Evolutionary conservation across 2,329 filamentous ascomycete genomes (phyloP), one percentile per base, ranked within the genome.

Genomic region (Fusarium avenaceum): DNA sequence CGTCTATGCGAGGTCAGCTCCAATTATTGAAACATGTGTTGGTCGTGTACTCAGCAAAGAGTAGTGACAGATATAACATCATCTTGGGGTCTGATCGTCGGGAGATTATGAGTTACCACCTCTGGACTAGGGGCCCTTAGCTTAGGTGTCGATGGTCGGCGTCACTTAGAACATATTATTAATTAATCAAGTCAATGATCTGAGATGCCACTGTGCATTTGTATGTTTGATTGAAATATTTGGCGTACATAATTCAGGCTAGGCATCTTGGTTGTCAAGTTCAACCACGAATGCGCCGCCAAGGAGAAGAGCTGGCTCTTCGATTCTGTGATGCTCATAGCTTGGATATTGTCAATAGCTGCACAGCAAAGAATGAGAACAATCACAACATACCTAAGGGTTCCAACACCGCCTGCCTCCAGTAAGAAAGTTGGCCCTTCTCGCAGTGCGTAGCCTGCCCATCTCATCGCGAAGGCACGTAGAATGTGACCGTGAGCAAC

Each of bases 401-500:
- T 92, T 0, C 92, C 92, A 2, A 96, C 89, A 70, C 92, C 93
- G n/a, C 93, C 93, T 7, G 93, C 92, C 77, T 97, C 94, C n/a
- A 97, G 81, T 64, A 97, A 83, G 76, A 97, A 89, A 7, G 89
- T 87, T 39, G 93, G 91, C 9, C 91, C 93, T 49, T 93, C 90
- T 55, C 88, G 86, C 60, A 97, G 82, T 14, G 87, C 84, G 81
- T 91, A 91, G 0, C 89, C 88, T 1, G 90, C 86, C 94, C 94
- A 97, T 32, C 94, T 86, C 83, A 95, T 92, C 8, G 94, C 94
- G 77, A 97, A 93, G 0, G 93, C 92, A 17, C 94, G 85, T 53
- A 97, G 81, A 57, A 97, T 95, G 80, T 97, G 94, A 0, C 94
- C 94, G 76, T 97, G 94, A 22, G 93, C 94, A 7, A 97, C 93